These are phyloP conservation scores for Trypanosoma mega DNA, from an alignment of 208 protist genomes.

Conservation along the genomic window DNA sequence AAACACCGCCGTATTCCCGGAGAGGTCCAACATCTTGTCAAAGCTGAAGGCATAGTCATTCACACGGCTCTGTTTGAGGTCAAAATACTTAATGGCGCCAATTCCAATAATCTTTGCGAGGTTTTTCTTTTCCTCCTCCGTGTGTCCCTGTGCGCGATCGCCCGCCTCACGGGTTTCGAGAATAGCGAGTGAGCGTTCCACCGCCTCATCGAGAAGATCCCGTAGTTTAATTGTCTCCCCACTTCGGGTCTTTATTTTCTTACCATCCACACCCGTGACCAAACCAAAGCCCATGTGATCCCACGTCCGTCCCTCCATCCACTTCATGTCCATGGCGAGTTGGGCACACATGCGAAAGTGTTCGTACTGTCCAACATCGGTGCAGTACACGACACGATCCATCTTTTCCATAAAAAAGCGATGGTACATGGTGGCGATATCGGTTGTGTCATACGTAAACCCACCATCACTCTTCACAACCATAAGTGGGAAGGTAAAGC, in stretches of 20 bases:
- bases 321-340: conserved; percentile 86
- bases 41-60: conserved; percentile 96
- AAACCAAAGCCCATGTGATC: conserved; percentile 94
- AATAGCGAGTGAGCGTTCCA: conserved; percentile 78
- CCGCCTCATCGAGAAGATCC: conserved; percentile 95
- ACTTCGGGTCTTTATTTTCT: conserved; percentile 96
- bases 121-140: conserved; percentile 73
- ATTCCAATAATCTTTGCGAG: conserved; percentile 93
- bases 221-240: conserved; percentile 94
- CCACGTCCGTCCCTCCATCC: conserved; percentile 83
- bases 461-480: conserved; percentile 95
- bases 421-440: conserved; percentile 91
- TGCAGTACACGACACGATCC: conserved; percentile 94
- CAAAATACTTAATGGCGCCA: conserved; percentile 97
- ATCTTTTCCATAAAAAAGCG: conserved; percentile 86
- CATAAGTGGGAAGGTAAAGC: conserved; percentile 94
- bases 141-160: conserved; percentile 78
- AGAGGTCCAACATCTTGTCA: conserved; percentile 95
- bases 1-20: conserved; percentile 97
- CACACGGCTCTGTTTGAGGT: conserved; percentile 93
- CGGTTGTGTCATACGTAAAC: conserved; percentile 95
- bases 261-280: conserved; percentile 89
- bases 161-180: conserved; percentile 79
- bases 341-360: conserved; percentile 94
- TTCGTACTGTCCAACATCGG: conserved; percentile 94